Conservation (phyloP, 2,329 filamentous ascomycete species). For the Neonectria neomacrospora region DNA sequence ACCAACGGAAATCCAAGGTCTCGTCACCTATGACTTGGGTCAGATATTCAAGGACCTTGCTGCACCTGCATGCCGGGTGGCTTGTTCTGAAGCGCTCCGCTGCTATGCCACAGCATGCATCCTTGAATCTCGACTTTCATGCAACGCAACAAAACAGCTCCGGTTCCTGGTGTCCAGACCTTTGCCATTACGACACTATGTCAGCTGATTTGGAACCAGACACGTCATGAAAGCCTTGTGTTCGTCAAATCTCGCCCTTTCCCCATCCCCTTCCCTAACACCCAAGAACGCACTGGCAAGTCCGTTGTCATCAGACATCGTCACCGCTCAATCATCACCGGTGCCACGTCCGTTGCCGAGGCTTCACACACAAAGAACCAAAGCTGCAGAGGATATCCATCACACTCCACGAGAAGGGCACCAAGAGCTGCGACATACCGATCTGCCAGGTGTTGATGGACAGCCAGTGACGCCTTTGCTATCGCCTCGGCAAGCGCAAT, state of each 20-base stretch:
- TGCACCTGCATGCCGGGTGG: too few relatives aligned
- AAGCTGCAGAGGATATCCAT: neutral
- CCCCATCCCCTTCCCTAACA: neutral
- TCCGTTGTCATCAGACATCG: neutral
- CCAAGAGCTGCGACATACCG: neutral
- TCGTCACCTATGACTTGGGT: neutral
- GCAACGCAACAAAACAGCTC: slow-evolving; percentile 5
- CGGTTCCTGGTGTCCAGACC: neutral
- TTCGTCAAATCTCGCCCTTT: neutral
- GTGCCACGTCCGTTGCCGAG: neutral
- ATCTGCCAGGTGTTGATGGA: neutral
- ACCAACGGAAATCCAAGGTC: neutral
- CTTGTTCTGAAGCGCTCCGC: neutral
- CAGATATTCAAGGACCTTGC: neutral
- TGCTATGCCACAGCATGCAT: slow-evolving; percentile 6
- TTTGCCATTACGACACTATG: neutral
- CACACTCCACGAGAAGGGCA: neutral
- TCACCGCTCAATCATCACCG: neutral
- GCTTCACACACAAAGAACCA: neutral
- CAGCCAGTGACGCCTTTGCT: neutral
- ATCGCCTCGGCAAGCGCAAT: slow-evolving; percentile 9
- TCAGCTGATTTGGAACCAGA: slow-evolving; percentile 2
- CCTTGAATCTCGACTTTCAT: neutral
- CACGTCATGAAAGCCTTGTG: neutral
- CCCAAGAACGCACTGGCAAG: neutral